These are phyloP conservation scores for Ophiostoma piceae DNA, from an alignment of 2,329 filamentous ascomycete species.

Conservation along the genomic window DNA sequence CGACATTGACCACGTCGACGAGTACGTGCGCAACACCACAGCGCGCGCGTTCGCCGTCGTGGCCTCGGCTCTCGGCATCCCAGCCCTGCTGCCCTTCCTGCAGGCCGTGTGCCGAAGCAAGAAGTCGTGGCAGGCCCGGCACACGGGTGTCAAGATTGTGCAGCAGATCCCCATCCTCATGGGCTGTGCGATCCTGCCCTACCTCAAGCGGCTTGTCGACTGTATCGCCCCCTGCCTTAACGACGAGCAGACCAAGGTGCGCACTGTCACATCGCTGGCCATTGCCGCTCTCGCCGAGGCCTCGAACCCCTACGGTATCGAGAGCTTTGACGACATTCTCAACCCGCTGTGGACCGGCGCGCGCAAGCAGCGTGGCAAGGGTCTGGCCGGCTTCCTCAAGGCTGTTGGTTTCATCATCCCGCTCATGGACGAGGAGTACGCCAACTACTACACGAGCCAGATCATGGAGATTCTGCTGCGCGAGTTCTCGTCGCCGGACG, in stretches of 20 bases:
- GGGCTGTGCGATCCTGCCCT: conserved; percentile 93
- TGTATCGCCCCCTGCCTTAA: conserved; percentile 95
- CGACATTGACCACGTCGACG: conserved; percentile 96
- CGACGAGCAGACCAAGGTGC: conserved; percentile 95
- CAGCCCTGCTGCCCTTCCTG: conserved; percentile 88
- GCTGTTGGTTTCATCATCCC: conserved; percentile 98
- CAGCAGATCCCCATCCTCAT: conserved; percentile 98
- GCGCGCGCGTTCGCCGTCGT: conserved; percentile 96
- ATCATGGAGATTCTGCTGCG: conserved; percentile 98
- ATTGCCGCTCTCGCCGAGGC: conserved; percentile 94
- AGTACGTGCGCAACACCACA: conserved; percentile 97
- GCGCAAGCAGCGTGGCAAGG: conserved; percentile 92
- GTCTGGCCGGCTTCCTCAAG: conserved; percentile 91
- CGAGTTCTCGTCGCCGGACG: conserved; percentile 93
- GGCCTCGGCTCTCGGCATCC: conserved; percentile 91
- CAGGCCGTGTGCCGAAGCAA: conserved; percentile 95
- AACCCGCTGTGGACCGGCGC: conserved; percentile 97
- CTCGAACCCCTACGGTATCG: conserved; percentile 96
- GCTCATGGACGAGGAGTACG: conserved; percentile 98
- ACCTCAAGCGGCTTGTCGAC: conserved; percentile 91
- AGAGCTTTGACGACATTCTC: conserved; percentile 95
- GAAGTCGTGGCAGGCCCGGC: conserved; percentile 97
- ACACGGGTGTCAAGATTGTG: conserved; percentile 98
- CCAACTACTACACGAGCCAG: conserved; percentile 97
- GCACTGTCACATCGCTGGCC: conserved; percentile 90